Base-by-base conservation (phyloP, 805 yeast genomes). In the Suhomyces canberraensis region DNA sequence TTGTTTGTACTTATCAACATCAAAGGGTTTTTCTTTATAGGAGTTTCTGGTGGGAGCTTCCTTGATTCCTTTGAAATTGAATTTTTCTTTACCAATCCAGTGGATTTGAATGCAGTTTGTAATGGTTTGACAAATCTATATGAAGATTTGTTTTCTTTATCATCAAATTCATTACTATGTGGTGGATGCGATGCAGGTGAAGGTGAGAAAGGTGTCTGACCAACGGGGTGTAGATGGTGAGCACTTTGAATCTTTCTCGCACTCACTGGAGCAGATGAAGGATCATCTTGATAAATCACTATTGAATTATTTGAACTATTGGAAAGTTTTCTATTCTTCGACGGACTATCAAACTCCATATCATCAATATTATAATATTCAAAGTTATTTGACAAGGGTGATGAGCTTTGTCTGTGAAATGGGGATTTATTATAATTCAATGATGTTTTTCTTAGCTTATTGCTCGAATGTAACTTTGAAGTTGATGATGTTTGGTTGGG, bases 61-160 rank as follows among this genome's bases (percentile, higher is more conserved):
- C 56, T 49, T 9, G 28, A 27, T 25, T 45, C 42, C 16, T 46
- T 44, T 14, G 46, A 35, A 7, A 61, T 40, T 14, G 53, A 57
- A 49, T 55, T 66, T 64, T 59, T 79, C 65, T 60, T 83, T 67
- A 81, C 59, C 24, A 87, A 62, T 0, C 96, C 96, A 0, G 85
- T 65, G 2, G 90, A 75, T 55, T 78, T 72, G 58, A 87, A 87
- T 11, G 93, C 95, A 0, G 90, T 81, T 55, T 86, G 95, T 26
- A 87, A 69, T 2, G 96, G 96, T 53, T 83, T 84, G 16, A 84
- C 93, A 32, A 78, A 76, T 45, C 78, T 75, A 58, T 81, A 85
- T 8, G 69, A 63, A 3, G 57, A 42, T 32, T 56, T 57, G 36
- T 67, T 67, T 35, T 66, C 73, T 42, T 67, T 66, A 41, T 66